phyloP scores from a whole-genome alignment of 352 stramenopile species.

The Plasmopara muralis region DNA sequence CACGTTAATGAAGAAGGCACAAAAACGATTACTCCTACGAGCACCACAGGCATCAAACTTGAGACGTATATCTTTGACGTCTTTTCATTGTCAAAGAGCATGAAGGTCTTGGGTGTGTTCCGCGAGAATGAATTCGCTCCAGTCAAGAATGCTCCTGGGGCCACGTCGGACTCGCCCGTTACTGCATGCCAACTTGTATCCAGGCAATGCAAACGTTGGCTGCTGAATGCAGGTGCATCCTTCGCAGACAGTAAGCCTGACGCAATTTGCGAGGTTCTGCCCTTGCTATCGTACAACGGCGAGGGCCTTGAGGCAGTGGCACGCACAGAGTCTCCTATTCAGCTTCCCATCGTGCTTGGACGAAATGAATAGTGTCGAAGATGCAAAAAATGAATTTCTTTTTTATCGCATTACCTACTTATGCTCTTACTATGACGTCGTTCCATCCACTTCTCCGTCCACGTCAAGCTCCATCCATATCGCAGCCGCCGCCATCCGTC shows the following conservation, averaged over 20 bases:
- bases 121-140: conserved; percentile 88
- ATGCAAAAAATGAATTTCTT: conserved; percentile 16
- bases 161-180: conserved; percentile 65
- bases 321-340: conserved; percentile 34
- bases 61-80: conserved; percentile 99
- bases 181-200: conserved; percentile 62
- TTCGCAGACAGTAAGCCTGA: conserved; percentile 25
- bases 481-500: conserved; percentile 16
- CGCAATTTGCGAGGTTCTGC: conserved; percentile 63
- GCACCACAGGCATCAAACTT: conserved; percentile 96
- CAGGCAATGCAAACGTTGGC: conserved; percentile 56
- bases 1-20: conserved; percentile 77
- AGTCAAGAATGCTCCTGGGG: conserved; percentile 85
- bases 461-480: background rate
- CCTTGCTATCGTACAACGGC: conserved; percentile 75
- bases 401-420: conserved; percentile 19
- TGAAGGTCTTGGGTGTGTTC: conserved; percentile 90
- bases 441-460: conserved; percentile 1
- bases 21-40: conserved; percentile 75
- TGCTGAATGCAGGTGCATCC: conserved; percentile 39
- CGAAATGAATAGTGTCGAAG: background rate
- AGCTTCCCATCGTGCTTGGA: conserved; percentile 28
- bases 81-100: conserved; percentile 90
- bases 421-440: conserved; percentile 13
- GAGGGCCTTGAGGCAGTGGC: conserved; percentile 58